phyloP scores from a whole-genome alignment of 345 rosid species.

The Eucalyptus rudis region DNA sequence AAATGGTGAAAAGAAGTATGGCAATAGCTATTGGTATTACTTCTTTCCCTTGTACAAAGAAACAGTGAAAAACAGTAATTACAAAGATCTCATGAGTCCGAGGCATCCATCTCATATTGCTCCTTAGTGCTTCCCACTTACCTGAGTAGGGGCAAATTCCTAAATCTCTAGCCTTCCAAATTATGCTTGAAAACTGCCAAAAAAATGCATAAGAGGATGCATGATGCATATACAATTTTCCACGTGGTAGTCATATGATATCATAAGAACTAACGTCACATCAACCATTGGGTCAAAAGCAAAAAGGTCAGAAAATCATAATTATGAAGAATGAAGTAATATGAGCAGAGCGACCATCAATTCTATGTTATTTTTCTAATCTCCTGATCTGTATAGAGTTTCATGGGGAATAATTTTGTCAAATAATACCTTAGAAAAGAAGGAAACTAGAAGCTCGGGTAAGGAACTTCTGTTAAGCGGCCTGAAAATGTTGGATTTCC shows the following conservation, averaged over 20 bases:
- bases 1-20: not conserved
- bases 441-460: conserved; percentile 56
- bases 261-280: not conserved
- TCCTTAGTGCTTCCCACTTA: conserved; percentile 44
- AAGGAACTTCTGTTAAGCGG: conserved; percentile 41
- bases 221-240: not conserved
- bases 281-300: not conserved
- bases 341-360: not conserved
- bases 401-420: not conserved
- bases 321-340: not conserved
- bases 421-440: conserved; percentile 49
- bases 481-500: conserved; percentile 25
- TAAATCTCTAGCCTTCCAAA: conserved; percentile 24
- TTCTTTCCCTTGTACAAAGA: not conserved
- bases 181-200: conserved; percentile 45
- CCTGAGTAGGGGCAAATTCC: conserved; percentile 74
- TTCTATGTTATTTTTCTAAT: not conserved
- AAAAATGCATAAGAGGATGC: not conserved
- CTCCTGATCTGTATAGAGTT: not conserved
- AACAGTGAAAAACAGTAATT: conserved; percentile 2
- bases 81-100: conserved; percentile 55
- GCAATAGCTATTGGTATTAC: not conserved
- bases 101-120: conserved; percentile 52
- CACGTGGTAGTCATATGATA: not conserved
- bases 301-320: not conserved